Base-by-base conservation (phyloP, 2,329 filamentous ascomycete species). In the Diaporthe sp. region DNA sequence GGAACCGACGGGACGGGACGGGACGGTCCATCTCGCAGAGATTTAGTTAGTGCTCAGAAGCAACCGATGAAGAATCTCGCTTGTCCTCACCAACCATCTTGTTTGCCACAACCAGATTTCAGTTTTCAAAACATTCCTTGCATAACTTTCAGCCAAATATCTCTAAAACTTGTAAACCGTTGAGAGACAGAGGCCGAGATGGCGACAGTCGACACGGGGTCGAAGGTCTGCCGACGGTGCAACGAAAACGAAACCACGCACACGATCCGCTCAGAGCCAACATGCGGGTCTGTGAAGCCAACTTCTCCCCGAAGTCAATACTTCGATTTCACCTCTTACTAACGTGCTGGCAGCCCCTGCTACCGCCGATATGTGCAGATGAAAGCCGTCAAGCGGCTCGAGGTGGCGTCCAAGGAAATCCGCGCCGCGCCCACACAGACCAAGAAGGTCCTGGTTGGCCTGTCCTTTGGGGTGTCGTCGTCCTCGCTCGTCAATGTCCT, bases 401-500 rank as follows among this genome's bases (percentile, higher is more conserved):
- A 87, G 77, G 83, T 84, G 28, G 83, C 91, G 9, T 88, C 87
- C 80, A 87, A 86, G 57, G 88, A 90, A 74, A 87, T 85, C 69
- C 84, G 85, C 73, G 77, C 80, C 77, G 79, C 81, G 78, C 81
- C 72, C 81, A 82, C 75, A 82, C 80, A 77, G 81, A 80, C 78
- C 80, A 78, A 90, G 81, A 81, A 82, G 44, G 90, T 98, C 65
- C 86, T 98, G 25, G 86, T 98, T 28, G 95, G 95, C 8, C 86
- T 98, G 2, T 98, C 96, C 0, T 93, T 95, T 80, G 96, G 97
- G 0, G 87, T 94, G 1, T 97, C 94, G 1, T 98, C 96, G 0
- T 89, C 94, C 19, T 90, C 92, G 19, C 87, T 99, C 58, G 87
- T 98, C 42, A 90, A 96, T 79, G 88, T 98, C 31, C 86, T 98